Evolutionary conservation across 768 basidiomycete species (phyloP), one percentile per base, ranked within the genome.

Genomic region (Sporobolomyces roseus): DNA sequence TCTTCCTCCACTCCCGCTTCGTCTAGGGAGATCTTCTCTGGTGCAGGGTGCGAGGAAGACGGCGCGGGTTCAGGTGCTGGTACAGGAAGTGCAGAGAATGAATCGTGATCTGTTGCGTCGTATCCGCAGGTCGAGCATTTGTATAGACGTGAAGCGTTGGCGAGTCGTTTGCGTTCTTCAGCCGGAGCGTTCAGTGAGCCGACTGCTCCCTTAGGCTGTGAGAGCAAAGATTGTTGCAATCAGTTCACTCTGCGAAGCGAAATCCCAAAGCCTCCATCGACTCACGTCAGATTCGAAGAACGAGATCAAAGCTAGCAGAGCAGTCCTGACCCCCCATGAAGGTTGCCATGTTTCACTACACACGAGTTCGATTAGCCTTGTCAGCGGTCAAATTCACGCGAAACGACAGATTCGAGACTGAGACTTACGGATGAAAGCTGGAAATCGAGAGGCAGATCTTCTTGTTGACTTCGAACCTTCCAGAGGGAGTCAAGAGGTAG

Each of bases 281-380:
- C 70, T 33, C 41, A 73, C 72, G 91, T 73, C 72, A 32, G 60
- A 70, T 21, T 60, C 58, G 48, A 73, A 73, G 73, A 81, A 81
- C 17, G 77, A 74, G 36, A 74, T 71, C 32, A 81, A 72, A 0
- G 79, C 80, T 3, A 79, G 58, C 27, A 81, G 32, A 4, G 62
- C 93, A 63, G 93, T 98, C 70, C 94, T 85, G 25, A 98, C 90
- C 63, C 94, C 94, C 94, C 94, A 98, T 30, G 92, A 91, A 43
- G 94, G 94, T 79, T 97, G 93, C 94, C 94, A 98, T 36, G 90
- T 83, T 74, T 97, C 94, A 79, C 91, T 97, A 19, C 7, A 1
- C 38, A 41, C 17, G 10, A 17, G 9, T 41, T 41, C 38, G 10
- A 41, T n/a, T n/a, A 41, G 10, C 38, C 9, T 17, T 41, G 17